Percentiles rank a stretch among this genome's conserved stretches.
These are phyloP conservation scores for Ceratocystis ficicola DNA, from an alignment of 2,329 filamentous ascomycete genomes.

Conservation along the genomic window DNA sequence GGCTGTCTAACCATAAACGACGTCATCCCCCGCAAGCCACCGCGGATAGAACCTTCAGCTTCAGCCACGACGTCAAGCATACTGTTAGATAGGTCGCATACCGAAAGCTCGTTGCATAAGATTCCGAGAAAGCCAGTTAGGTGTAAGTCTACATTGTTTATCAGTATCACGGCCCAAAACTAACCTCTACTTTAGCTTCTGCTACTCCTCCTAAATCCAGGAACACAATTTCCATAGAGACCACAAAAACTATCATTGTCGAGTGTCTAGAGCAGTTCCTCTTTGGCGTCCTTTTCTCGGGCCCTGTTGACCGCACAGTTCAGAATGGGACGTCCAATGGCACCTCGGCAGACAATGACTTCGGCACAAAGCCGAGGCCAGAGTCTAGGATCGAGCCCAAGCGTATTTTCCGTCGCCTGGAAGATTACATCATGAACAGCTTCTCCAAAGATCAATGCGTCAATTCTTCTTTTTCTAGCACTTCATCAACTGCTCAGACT, in stretches of 20 bases:
- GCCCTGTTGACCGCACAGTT: background rate
- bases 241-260: background rate
- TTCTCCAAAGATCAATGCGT: conserved; percentile 59
- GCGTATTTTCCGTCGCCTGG: conserved; percentile 57
- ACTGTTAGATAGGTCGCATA: background rate
- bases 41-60: background rate
- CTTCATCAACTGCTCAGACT: background rate
- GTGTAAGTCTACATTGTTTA: background rate
- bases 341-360: background rate
- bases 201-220: background rate
- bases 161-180: background rate
- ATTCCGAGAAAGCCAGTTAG: conserved; percentile 5
- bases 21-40: conserved; percentile 32
- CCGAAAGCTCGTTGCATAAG: conserved; percentile 12
- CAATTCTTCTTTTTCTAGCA: conserved; percentile 56
- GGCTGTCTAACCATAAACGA: conserved; percentile 81
- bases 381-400: conserved; percentile 24
- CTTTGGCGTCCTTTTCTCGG: conserved; percentile 1
- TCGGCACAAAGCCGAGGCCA: background rate
- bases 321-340: background rate
- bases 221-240: conserved; percentile 2
- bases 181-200: background rate
- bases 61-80: background rate
- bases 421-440: conserved; percentile 61
- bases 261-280: conserved; percentile 8